Conservation (phyloP, 768 basidiomycete genomes). For the Myochromella boudieri region DNA sequence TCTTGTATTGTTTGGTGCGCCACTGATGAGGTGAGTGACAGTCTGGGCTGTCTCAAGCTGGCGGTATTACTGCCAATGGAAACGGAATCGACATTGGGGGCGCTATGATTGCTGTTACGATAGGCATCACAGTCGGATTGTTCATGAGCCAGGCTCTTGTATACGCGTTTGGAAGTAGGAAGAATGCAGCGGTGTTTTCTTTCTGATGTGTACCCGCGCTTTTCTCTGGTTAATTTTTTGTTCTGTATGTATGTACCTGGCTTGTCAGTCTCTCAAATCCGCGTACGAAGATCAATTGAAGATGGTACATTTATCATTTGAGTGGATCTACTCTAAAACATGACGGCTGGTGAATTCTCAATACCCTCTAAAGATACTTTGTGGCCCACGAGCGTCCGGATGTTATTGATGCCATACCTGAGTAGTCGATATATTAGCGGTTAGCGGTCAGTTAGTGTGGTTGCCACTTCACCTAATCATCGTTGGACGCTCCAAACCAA, state of each 20-base stretch:
- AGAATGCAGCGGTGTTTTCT: slow-evolving; percentile 84
- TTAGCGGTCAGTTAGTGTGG: no score
- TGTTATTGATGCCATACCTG: slow-evolving; percentile 97
- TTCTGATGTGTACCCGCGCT: slow-evolving; percentile 43
- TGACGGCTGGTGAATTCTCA: slow-evolving; percentile 86
- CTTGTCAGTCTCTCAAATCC: no score
- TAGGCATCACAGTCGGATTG: slow-evolving; percentile 86
- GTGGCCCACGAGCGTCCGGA: slow-evolving; percentile 94
- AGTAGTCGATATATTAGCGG: neutral
- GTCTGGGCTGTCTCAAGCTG: slow-evolving; percentile 86
- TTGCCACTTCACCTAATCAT: slow-evolving; percentile 99
- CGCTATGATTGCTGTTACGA: slow-evolving; percentile 88
- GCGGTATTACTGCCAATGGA: slow-evolving; percentile 80
- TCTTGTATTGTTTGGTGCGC: neutral
- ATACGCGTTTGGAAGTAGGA: slow-evolving; percentile 82
- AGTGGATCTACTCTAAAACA: slow-evolving; percentile 68
- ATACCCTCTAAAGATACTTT: slow-evolving; percentile 91
- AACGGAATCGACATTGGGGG: slow-evolving; percentile 83
- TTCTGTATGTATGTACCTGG: no score
- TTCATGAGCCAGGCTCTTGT: slow-evolving; percentile 88
- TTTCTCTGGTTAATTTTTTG: neutral
- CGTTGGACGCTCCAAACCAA: slow-evolving; percentile 91
- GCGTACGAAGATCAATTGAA: no score
- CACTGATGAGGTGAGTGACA: slow-evolving; percentile 25
- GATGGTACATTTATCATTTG: no score